Conservation (phyloP, 75 land plant genomes). For the Pseudotsuga menziesii region DNA sequence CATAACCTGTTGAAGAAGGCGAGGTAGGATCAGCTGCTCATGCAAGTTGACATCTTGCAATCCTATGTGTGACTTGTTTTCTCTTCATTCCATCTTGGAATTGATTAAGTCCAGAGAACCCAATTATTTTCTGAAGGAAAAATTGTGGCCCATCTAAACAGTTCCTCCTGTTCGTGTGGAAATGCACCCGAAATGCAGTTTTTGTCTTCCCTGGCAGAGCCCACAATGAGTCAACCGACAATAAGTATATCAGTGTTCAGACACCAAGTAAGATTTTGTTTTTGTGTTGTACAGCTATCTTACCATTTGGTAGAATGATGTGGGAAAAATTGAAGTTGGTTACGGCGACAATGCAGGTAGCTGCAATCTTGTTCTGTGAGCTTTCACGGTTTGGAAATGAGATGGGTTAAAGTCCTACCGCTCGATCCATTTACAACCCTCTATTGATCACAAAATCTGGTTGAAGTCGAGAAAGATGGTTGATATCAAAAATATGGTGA, state of each 20-base stretch:
- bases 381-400: neutral
- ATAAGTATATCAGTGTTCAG: neutral
- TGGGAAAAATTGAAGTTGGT: neutral
- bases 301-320: neutral
- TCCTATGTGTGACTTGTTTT: neutral
- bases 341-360: neutral
- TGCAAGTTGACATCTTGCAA: neutral
- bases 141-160: neutral
- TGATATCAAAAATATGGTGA: too few species aligned
- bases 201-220: neutral
- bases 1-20: conserved; percentile 3
- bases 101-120: neutral
- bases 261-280: neutral
- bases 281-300: neutral
- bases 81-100: neutral
- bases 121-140: neutral
- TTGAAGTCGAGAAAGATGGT: too few species aligned
- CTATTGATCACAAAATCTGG: too few species aligned
- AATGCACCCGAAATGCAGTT: neutral
- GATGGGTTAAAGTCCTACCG: neutral
- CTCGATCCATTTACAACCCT: neutral
- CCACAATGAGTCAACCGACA: neutral
- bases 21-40: neutral
- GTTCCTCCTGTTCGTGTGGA: neutral
- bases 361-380: neutral